Conservation (phyloP, 129 eudicot genomes). For the Chrysanthemum seticuspe region DNA sequence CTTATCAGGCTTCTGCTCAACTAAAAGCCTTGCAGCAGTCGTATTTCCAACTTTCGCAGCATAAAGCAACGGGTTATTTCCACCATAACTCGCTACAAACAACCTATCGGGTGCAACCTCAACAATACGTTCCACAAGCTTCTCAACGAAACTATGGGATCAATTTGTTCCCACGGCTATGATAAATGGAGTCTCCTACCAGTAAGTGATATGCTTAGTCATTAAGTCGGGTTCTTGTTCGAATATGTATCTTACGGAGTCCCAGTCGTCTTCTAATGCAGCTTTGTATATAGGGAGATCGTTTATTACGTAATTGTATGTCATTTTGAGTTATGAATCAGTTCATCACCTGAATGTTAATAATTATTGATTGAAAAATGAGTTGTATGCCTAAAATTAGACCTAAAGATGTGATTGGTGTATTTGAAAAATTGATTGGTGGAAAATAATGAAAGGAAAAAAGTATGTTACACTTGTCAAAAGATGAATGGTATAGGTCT, state of each 20-base stretch:
- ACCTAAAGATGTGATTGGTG: too few relatives aligned
- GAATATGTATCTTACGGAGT: not conserved
- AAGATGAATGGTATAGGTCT: too few relatives aligned
- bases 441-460: too few relatives aligned
- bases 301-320: too few relatives aligned
- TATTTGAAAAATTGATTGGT: too few relatives aligned
- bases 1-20: not conserved
- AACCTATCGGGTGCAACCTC: not conserved
- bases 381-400: too few relatives aligned
- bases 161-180: not conserved
- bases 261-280: not conserved
- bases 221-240: not conserved
- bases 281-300: too few relatives aligned
- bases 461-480: too few relatives aligned
- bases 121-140: not conserved
- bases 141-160: not conserved
- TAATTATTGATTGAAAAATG: too few relatives aligned
- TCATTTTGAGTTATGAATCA: too few relatives aligned
- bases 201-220: not conserved
- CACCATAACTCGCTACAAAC: not conserved
- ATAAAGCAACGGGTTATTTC: slow-evolving; percentile 3
- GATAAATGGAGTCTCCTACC: not conserved
- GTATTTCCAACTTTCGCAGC: slow-evolving; percentile 17
- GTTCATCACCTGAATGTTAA: too few relatives aligned
- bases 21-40: slow-evolving; percentile 12